Percentiles rank a stretch among this genome's conserved stretches.
Evolutionary conservation across 2,329 filamentous ascomycete species (phyloP).

Genomic region (Bipolaris sorokiniana): DNA sequence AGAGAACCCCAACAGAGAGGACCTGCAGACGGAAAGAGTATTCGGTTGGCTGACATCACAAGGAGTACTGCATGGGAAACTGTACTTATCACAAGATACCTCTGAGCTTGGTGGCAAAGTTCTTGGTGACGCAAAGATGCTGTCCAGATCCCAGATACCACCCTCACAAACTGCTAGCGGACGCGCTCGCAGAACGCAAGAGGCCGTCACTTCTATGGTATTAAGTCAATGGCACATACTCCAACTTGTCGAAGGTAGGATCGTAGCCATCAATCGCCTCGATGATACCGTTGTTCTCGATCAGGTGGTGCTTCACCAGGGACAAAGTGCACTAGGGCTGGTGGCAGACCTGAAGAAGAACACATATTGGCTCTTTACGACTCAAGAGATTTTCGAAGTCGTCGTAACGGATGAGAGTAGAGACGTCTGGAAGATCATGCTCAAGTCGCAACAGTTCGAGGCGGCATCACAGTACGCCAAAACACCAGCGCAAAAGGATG

Average conservation of each 20-base stretch:
- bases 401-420: constrained; percentile 88
- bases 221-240: constrained; percentile 95
- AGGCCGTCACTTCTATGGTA: constrained; percentile 78
- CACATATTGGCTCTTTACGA: constrained; percentile 96
- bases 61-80: constrained; percentile 84
- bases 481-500: constrained; percentile 81
- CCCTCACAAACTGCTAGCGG: constrained; percentile 69
- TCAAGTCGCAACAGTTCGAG: constrained; percentile 86
- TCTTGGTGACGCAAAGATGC: constrained; percentile 78
- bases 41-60: constrained; percentile 92
- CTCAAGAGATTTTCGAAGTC: constrained; percentile 90
- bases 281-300: constrained; percentile 87
- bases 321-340: constrained; percentile 80
- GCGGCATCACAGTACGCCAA: constrained; percentile 84
- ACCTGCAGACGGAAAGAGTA: constrained; percentile 68
- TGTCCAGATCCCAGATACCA: constrained; percentile 75
- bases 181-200: constrained; percentile 68
- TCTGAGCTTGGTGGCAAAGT: constrained; percentile 74
- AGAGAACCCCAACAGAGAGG: constrained; percentile 58
- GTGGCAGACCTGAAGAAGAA: constrained; percentile 92
- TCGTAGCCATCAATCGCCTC: constrained; percentile 85
- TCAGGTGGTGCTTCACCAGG: constrained; percentile 80
- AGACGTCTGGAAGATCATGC: constrained; percentile 93
- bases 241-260: constrained; percentile 77
- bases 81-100: constrained; percentile 67